Base-by-base conservation (phyloP, 2,329 filamentous ascomycete genomes). In the Pseudogymnoascus sp. region DNA sequence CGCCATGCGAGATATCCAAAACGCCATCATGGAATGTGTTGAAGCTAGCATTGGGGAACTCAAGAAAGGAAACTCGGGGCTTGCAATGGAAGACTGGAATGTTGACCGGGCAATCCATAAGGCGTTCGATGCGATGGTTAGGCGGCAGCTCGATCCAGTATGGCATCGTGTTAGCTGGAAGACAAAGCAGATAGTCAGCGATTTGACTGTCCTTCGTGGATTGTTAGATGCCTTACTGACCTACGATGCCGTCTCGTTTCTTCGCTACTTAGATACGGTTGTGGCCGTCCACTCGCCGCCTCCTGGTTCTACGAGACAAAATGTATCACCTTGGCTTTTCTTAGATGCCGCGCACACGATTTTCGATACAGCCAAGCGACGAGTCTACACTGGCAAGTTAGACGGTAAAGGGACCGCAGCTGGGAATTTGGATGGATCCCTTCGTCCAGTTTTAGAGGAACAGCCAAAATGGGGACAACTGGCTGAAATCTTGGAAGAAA, bases 31-130 rank as follows among this genome's bases (percentile, higher is more conserved):
- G 74, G 93, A 97, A 72, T 99, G 94, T 71, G 92, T 99, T 16
- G 93, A 97, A 74, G 87, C 91, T 67, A 96, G 92, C 71, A 94
- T 99, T 66, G 86, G 89, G 61, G 94, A 99, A 75, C 81, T 99
- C 43, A 95, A 93, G 72, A 97, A 96, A 75, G 84, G 86, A 16
- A 97, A 97, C 70, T 83, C 86, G 1, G 92, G 92, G 2, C 78
- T 99, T 6, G 93, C 97, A 67, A 92, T 97, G 86, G 92, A 95
- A 63, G 92, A 97, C 70, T 97, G 93, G 93, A 97, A 91, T 58
- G 79, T 96, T 16, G 93, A 97, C 73, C 97, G 90, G 70, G 93
- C 93, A 36, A 76, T 97, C 63, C 88, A 97, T 66, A 90, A 88
- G 70, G 96, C 92, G 69, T 99, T 99, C 72, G 94, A 97, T 72